Evolutionary conservation across 1,284 basidiomycete species (phyloP), one percentile per base, ranked within the genome.

Genomic region (Tetrapyrgos nigripes): DNA sequence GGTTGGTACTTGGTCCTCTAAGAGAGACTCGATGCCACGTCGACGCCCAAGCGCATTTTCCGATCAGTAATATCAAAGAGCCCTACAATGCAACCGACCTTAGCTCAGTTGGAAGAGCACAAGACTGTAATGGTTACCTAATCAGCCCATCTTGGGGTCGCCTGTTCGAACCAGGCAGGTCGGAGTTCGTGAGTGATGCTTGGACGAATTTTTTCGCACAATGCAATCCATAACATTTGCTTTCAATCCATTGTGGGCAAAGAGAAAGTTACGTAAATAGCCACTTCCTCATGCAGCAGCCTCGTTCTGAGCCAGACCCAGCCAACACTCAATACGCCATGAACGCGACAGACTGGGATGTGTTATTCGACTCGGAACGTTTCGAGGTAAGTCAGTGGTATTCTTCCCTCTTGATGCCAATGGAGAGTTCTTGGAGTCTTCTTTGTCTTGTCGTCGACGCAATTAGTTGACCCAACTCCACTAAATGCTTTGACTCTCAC

Each of bases 151-250:
- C 57, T 58, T 50, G 51, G 51, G 52, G 57, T 59, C 57, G 57
- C 57, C 57, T 59, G 57, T 59, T 59, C 57, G 57, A 59, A 59
- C 57, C 57, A 59, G 57, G 57, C 57, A 59, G 57, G 57, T 59
- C 57, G 57, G 57, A 59, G n/a, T n/a, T 47, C 31, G 8, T 8
- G 14, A 33, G 14, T 8, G 14, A 33, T 33, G 31, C 31, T 33
- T n/a, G n/a, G n/a, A 33, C 31, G 14, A 14, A 33, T 33, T 33
- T 33, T n/a, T n/a, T n/a, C n/a, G n/a, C n/a, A n/a, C n/a, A n/a
- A n/a, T n/a, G n/a, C n/a, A n/a, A n/a, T n/a, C n/a, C n/a, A n/a
- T n/a, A n/a, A n/a, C n/a, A n/a, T n/a, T n/a, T n/a, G n/a, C n/a
- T n/a, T n/a, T n/a, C n/a, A n/a, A n/a, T n/a, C n/a, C n/a, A n/a